Base-by-base conservation (phyloP, 805 yeast genomes). In the Grigorovia yakushimaensis region DNA sequence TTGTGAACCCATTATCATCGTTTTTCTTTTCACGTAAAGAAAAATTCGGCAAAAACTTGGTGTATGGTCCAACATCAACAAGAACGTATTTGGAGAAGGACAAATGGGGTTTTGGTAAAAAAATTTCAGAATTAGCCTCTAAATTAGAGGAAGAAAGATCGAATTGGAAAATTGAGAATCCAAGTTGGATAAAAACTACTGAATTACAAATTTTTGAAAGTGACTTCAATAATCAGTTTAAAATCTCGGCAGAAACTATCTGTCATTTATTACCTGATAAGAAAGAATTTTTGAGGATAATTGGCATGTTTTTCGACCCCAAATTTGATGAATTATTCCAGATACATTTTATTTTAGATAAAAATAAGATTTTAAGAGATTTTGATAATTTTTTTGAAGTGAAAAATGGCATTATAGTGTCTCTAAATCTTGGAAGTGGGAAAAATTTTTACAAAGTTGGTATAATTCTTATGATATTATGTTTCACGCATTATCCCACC, bases 31-130 rank as follows among this genome's bases (percentile, higher is more conserved):
- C 37, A n/a, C 37, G 37, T 33, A 33, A 15, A n/a, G 37, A 33
- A 2, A 33, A 33, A 33, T 33, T 15, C 19, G 66, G 59, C 7
- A 53, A 66, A 43, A 46, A 47, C 3, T 45, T 55, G 3, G 30
- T 53, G 9, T 61, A 51, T 51, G 69, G 69, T 0, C 62, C 67
- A 4, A 65, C 69, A 1, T 54, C 65, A 4, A 38, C 54, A 22
- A 53, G 60, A 41, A 52, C 59, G 0, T 50, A 51, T 42, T 30
- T 56, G 1, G 40, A 43, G 23, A 47, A 43, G 11, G 49, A 56
- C 17, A 50, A 53, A 8, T 50, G 55, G 51, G 55, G 52, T 11
- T 46, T 54, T 36, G 46, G 51, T 17, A 49, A 51, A 9, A 55
- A 52, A 47, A 51, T 51, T 36, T 42, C 36, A 10, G 55, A 57